These are phyloP conservation scores for Emericellopsis atlantica DNA, from an alignment of 2,329 filamentous ascomycete species.

Conservation along the genomic window DNA sequence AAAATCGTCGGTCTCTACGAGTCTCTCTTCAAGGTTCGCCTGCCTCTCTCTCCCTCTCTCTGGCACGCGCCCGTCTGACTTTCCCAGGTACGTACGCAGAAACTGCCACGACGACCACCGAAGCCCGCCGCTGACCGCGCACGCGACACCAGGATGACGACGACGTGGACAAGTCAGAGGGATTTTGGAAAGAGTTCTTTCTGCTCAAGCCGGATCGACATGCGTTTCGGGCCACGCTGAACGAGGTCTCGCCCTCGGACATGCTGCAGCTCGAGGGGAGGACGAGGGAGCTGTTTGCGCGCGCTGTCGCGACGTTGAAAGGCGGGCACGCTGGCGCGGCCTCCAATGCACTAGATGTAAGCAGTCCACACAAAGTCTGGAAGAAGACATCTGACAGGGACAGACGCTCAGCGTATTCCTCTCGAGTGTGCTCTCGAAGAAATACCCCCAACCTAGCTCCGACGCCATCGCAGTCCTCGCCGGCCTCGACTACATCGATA, in stretches of 20 bases:
- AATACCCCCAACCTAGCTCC: slow-evolving; percentile 88
- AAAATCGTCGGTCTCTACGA: slow-evolving; percentile 91
- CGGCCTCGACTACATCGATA: slow-evolving; percentile 79
- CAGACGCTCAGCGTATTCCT: slow-evolving; percentile 88
- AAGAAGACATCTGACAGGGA: not conserved
- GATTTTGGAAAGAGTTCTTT: slow-evolving; percentile 96
- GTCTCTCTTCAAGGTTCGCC: slow-evolving; percentile 59
- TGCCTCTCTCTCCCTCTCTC: slow-evolving; percentile 3
- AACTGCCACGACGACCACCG: not conserved
- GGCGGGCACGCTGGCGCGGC: slow-evolving; percentile 47
- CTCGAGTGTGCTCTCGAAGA: slow-evolving; percentile 69
- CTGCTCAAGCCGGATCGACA: slow-evolving; percentile 67
- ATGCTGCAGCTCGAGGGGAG: slow-evolving; percentile 66
- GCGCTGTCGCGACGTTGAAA: slow-evolving; percentile 59
- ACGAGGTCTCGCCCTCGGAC: slow-evolving; percentile 59
- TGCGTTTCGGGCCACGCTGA: slow-evolving; percentile 56
- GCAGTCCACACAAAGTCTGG: slow-evolving; percentile 24
- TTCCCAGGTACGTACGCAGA: not conserved
- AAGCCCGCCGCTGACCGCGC: slow-evolving; percentile 16
- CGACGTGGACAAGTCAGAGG: slow-evolving; percentile 61
- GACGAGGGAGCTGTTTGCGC: slow-evolving; percentile 65
- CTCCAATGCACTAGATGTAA: slow-evolving; percentile 76
- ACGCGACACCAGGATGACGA: slow-evolving; percentile 41
- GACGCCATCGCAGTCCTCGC: slow-evolving; percentile 86
- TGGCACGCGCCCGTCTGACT: not conserved